Base-by-base conservation (phyloP, 2,329 filamentous ascomycete genomes). In the Colletotrichum godetiae region DNA sequence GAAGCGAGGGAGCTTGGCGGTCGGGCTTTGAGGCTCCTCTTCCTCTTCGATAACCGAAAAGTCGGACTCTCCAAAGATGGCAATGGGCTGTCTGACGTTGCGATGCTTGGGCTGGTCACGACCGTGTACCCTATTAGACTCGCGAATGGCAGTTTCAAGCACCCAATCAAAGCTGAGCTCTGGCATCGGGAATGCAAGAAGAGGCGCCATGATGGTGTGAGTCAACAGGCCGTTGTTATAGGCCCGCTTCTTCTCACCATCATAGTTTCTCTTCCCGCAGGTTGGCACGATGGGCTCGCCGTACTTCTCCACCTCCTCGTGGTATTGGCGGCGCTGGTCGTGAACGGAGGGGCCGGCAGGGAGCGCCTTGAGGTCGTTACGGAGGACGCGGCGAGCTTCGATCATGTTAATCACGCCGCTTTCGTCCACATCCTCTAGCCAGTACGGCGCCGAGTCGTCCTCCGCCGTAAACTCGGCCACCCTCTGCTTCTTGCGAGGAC, bases 91-190 rank as follows among this genome's bases (percentile, higher is more conserved):
- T 0, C 70, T 29, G n/a, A 70, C 67, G 55, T 73, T 73, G n/a
- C 67, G 67, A 24, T 57, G 22, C 29, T 63, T 60, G n/a, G 31
- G 22, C 12, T 35, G 42, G 15, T 29, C 4, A 3, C 58, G 37
- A 10, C 70, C 70, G 2, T 64, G 67, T 19, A 67, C 70, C 31
- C 31, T 73, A 27, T 70, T 58, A 3, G 70, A 62, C 2, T 70
- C 70, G 6, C 37, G 55, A 35, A 70, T 70, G 2, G 67, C 67
- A n/a, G 68, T 55, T 46, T 70, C 42, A 10, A 70, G 67, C 4
- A 73, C 70, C 22, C 63, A 73, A 35, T 73, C 70, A 19, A 70
- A 73, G 49, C 53, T 65, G n/a, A 73, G 60, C 31, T 73, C 70
- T 12, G 70, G 70, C 49, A 65, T 64, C 3, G 70, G 70, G 60